A percentile compares a stretch with the other conserved stretches of the same genome.
Conservation (phyloP, 768 basidiomycete species). For the Tephrocybe sp. region DNA sequence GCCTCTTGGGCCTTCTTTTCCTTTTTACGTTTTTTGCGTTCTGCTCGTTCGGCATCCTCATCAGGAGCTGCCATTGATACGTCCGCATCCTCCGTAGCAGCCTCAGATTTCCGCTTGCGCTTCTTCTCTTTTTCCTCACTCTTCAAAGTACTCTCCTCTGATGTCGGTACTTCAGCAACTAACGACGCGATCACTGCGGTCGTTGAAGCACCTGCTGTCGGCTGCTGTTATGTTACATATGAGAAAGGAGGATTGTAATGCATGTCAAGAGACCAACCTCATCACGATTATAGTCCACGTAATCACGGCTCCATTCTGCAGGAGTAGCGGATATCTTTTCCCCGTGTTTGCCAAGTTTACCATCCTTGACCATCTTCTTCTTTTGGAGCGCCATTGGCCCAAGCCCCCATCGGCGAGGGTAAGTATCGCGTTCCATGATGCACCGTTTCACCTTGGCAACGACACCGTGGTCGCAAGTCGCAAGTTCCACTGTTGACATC, state of each 20-base stretch:
- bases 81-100: slow-evolving; percentile 37
- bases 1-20: slow-evolving; percentile 56
- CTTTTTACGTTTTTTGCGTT: slow-evolving; percentile 61
- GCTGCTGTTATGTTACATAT: slow-evolving; percentile 19
- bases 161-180: slow-evolving; percentile 10
- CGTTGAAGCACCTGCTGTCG: slow-evolving; percentile 35
- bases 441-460: slow-evolving; percentile 99
- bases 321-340: slow-evolving; percentile 88
- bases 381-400: slow-evolving; percentile 97
- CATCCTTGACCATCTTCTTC: slow-evolving; percentile 98
- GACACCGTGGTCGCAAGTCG: slow-evolving; percentile 97
- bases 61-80: slow-evolving; percentile 37
- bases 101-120: slow-evolving; percentile 76
- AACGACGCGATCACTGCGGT: slow-evolving; percentile 20
- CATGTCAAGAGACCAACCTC: slow-evolving; percentile 24
- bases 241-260: slow-evolving; percentile 8
- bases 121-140: slow-evolving; percentile 77
- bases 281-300: slow-evolving; percentile 88
- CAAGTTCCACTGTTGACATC: slow-evolving; percentile 98
- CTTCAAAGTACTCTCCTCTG: slow-evolving; percentile 33
- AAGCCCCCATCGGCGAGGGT: slow-evolving; percentile 96
- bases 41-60: slow-evolving; percentile 48
- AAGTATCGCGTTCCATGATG: slow-evolving; percentile 99
- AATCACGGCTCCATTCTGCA: slow-evolving; percentile 86
- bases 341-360: slow-evolving; percentile 93